Evolutionary conservation across 1,284 basidiomycete genomes (phyloP), one percentile per base, ranked within the genome.

Genomic region (Fomitopsis pinicola): DNA sequence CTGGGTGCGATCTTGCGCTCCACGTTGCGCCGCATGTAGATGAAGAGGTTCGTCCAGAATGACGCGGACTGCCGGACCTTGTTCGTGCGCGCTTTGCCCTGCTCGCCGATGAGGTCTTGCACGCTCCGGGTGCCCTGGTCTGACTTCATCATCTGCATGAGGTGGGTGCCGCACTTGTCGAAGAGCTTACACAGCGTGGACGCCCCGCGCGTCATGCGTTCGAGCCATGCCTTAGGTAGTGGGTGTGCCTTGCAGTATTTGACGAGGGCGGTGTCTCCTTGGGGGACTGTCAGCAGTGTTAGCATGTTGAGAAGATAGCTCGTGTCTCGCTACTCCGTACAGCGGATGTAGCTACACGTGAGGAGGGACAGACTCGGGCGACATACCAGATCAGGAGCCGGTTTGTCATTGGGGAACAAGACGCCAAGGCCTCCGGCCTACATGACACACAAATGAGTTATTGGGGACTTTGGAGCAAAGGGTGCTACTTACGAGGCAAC

Each of bases 351-450:
- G n/a, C n/a, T n/a, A 15, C 2, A 28, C n/a, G 26, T 50, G 45
- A 3, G 1, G n/a, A 33, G n/a, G n/a, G n/a, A n/a, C n/a, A 7
- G 28, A 35, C 17, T 40, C 19, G n/a, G 17, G 30, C 9, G 7
- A 60, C 65, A 53, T 55, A 69, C 67, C 9, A 78, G 74, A 64
- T 82, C 80, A 60, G 77, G 60, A 72, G 71, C 76, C 19, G 76
- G 64, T 7, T 75, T 75, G 60, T 72, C 70, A 7, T 73, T 68
- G 3, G 73, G 73, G 3, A 71, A 72, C 6, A 82, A 65, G 17
- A 78, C 70, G 28, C 79, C 74, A 63, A 83, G 81, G 1, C 82
- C n/a, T n/a, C n/a, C n/a, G n/a, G n/a, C n/a, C n/a, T n/a, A n/a
- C n/a, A n/a, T n/a, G n/a, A n/a, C n/a, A n/a, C n/a, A n/a, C n/a